Evolutionary conservation across 2,329 filamentous ascomycete species (phyloP), one percentile per base, ranked within the genome.

Genomic region (Epichloe scottii): DNA sequence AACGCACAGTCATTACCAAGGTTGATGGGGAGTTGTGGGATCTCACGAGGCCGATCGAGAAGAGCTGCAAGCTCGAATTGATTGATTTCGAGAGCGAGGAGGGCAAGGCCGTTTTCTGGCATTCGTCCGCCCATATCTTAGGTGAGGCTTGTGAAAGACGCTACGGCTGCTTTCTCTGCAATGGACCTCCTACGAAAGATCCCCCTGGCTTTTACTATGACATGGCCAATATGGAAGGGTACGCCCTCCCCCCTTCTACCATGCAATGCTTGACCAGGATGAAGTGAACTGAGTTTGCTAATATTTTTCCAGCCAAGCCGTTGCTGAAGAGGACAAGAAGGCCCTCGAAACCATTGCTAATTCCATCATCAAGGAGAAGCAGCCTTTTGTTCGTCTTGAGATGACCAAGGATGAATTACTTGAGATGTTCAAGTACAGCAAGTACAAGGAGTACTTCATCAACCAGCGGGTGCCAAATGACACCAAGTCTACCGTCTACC

Each of bases 391-490:
- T 74, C 83, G 93, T 53, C 74, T 97, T 46, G 85, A 85, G 57
- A 79, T 96, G 63, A 86, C 86, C 57, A 97, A 97, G 71, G 86
- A 91, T 50, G 84, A 97, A 58, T 77, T 97, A 48, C 79, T 93
- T 49, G 89, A 95, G 66, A 95, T 97, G 69, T 97, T 97, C 75
- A 81, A 83, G 60, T 94, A 95, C 77, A 96, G 94, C 78, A 93
- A 93, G 68, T 97, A 95, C 76, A 97, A 98, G 79, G 83, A 95
- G 66, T 87, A 96, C 68, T 95, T 97, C 68, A 97, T 98, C 72
- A 85, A 67, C 59, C 67, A 69, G 58, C 64, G 67, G 44, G 67
- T 97, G 54, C 76, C 84, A 39, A 89, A 95, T 59, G 89, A 89
- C 59, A 90, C 89, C 51, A 88, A 79, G 65, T 95, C 89, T 65